These are phyloP conservation scores for Penicillium goetzii DNA, from an alignment of 495 filamentous ascomycete genomes.

Conservation along the genomic window DNA sequence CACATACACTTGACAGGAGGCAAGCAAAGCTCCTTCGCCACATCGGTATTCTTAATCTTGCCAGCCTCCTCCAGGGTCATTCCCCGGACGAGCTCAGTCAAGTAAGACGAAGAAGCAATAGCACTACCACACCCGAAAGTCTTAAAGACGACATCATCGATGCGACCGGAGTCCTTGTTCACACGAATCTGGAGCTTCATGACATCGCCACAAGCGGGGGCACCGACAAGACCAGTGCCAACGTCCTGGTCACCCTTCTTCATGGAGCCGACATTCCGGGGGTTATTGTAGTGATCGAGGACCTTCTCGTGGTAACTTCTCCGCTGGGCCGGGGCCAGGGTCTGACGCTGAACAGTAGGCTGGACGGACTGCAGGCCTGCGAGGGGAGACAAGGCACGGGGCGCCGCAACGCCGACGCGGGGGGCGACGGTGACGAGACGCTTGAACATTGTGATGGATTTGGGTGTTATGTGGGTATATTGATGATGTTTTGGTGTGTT, in stretches of 20 bases:
- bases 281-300: conserved; percentile 91
- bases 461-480: not conserved
- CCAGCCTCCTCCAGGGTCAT: conserved; percentile 96
- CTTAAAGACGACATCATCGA: conserved; percentile 96
- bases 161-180: conserved; percentile 84
- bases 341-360: conserved; percentile 34
- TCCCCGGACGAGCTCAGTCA: conserved; percentile 89
- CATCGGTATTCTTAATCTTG: conserved; percentile 93
- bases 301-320: conserved; percentile 71
- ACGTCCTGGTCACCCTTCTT: conserved; percentile 82
- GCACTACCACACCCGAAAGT: conserved; percentile 97
- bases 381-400: conserved; percentile 49
- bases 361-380: conserved; percentile 37
- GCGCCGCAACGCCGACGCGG: conserved; percentile 49
- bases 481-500: not conserved
- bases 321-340: conserved; percentile 37
- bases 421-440: conserved; percentile 55
- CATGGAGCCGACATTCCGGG: conserved; percentile 94
- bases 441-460: conserved; percentile 49
- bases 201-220: conserved; percentile 88
- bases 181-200: conserved; percentile 99
- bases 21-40: conserved; percentile 95
- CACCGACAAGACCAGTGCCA: conserved; percentile 96
- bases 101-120: conserved; percentile 86
- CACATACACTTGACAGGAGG: conserved; percentile 90